Conservation (phyloP, 148 eudicot species). For the Euryodendron excelsum region DNA sequence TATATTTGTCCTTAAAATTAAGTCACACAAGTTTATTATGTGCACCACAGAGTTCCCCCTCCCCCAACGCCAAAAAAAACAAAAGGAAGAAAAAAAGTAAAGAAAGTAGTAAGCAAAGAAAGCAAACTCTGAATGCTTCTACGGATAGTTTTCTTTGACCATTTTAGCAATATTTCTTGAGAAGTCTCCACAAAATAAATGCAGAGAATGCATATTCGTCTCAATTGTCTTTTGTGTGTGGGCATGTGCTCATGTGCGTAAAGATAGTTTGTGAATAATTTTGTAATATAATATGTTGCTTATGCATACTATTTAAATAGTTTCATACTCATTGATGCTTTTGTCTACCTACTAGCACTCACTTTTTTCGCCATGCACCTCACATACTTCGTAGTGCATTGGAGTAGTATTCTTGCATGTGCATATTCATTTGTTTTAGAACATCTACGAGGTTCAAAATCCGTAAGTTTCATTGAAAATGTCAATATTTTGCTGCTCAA, state of each 20-base stretch:
- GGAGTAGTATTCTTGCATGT: too few species aligned
- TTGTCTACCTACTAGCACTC: background rate
- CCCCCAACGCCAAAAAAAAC: too few species aligned
- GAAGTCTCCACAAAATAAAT: background rate
- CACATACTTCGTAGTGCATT: too few species aligned
- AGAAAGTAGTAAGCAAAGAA: background rate
- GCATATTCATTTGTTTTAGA: too few species aligned
- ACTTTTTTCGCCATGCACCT: background rate
- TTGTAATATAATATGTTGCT: background rate
- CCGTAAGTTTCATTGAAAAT: background rate
- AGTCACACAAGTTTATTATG: too few species aligned
- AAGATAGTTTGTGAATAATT: background rate
- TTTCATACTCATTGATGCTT: background rate
- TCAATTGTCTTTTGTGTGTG: background rate
- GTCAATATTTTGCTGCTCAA: background rate
- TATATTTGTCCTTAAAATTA: background rate
- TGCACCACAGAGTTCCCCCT: too few species aligned
- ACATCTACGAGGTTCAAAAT: background rate
- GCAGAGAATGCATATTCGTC: background rate
- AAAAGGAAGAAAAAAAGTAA: too few species aligned
- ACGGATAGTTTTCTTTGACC: background rate
- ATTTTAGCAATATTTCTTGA: background rate
- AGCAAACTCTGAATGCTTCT: background rate
- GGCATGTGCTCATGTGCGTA: background rate
- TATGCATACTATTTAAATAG: background rate